Conservation (phyloP, 805 yeast species). For the Nakazawaea ernobii region DNA sequence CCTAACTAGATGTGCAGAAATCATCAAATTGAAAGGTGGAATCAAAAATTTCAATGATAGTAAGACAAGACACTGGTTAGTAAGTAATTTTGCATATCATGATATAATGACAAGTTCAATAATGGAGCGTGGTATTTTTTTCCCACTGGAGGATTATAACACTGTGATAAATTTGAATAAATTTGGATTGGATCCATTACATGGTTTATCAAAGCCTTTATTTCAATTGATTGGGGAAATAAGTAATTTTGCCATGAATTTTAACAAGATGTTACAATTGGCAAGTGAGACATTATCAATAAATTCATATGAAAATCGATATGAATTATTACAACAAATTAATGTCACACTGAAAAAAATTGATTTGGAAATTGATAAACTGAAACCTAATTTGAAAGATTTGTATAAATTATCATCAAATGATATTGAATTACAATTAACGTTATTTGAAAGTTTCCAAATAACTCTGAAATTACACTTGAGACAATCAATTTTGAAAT, state of each 20-base stretch:
- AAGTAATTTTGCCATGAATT: slow-evolving; percentile 50
- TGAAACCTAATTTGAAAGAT: slow-evolving; percentile 48
- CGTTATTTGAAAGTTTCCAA: slow-evolving; percentile 68
- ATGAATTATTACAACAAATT: slow-evolving; percentile 29
- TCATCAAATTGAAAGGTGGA: slow-evolving; percentile 50
- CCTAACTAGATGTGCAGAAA: slow-evolving; percentile 58
- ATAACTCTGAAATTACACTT: slow-evolving; percentile 62
- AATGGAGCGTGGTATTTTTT: slow-evolving; percentile 57
- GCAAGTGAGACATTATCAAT: slow-evolving; percentile 21
- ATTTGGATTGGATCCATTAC: slow-evolving; percentile 58
- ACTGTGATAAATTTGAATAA: slow-evolving; percentile 36
- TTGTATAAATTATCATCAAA: slow-evolving; percentile 28
- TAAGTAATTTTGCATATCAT: slow-evolving; percentile 76
- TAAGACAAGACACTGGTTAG: slow-evolving; percentile 64
- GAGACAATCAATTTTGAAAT: slow-evolving; percentile 55
- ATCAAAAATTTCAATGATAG: slow-evolving; percentile 41
- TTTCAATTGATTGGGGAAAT: slow-evolving; percentile 65
- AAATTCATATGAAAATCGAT: slow-evolving; percentile 17
- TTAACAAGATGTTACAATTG: slow-evolving; percentile 31
- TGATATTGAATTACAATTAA: slow-evolving; percentile 61
- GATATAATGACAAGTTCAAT: slow-evolving; percentile 64
- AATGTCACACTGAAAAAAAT: slow-evolving; percentile 32
- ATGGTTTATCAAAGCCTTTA: slow-evolving; percentile 69
- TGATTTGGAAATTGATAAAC: slow-evolving; percentile 42
- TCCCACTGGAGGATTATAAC: slow-evolving; percentile 56